Evolutionary conservation across 1,284 basidiomycete species (phyloP), one percentile per base, ranked within the genome.

Genomic region (Moniliophthora roreri): DNA sequence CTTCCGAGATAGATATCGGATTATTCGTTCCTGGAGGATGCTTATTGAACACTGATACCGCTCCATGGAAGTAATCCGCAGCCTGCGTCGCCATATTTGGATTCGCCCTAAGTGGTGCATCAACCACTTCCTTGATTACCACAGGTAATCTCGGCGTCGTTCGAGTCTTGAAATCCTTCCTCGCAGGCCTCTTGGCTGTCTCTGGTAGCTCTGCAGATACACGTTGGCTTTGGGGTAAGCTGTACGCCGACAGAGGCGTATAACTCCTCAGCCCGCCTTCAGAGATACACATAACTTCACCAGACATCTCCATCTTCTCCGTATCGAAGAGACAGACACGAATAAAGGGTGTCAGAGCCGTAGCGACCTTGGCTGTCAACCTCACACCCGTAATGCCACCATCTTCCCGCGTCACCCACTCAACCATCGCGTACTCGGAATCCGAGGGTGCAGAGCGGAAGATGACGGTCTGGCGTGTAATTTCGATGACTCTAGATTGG

Each of bases 221-320:
- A 4, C 65, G 62, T 44, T 68, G 51, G 2, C 60, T 63, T 41
- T 60, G 59, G 4, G 68, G 70, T 21, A 72, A 58, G 24, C 56
- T 49, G 45, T 72, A 71, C 0, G 67, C 59, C 1, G 60, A 56
- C 16, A 55, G 57, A 8, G 69, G 68, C 2, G 50, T 63, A 50
- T 66, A 71, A 15, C 67, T 66, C 5, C 64, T 65, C 35, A 72
- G 60, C 7, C 69, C 69, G 21, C 70, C 70, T 53, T 70, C 66
- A 0, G 69, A 70, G 7, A 67, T 42, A 7, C 58, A 62, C 10
- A 66, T 46, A 32, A 68, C 58, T 16, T 69, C 69, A 1, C 68
- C 68, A 9, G 66, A 65, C 50, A 64, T 66, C 2, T 62, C 63
- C 52, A 66, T 66, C 18, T 64, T 67, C 28, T 62, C 52, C 13